Conservation (phyloP, 176 grass and related monocot genomes). For the Zoysia pacifica region DNA sequence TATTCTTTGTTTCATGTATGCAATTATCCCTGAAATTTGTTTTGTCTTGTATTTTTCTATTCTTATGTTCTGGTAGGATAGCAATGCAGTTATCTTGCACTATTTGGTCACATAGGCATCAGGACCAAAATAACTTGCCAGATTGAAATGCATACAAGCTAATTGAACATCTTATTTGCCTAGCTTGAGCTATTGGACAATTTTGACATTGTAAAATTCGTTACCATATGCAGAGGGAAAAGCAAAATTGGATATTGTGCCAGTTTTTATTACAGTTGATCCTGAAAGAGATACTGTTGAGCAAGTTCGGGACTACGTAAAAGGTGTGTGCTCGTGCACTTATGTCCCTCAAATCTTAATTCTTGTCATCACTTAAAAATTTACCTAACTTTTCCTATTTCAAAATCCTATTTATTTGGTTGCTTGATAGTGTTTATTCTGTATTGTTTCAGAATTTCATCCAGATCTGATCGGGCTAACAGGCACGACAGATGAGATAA, state of each 20-base stretch:
- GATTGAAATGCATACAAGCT: not conserved
- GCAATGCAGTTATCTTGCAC: not conserved
- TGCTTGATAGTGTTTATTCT: constrained; percentile 9
- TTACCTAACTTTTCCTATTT: constrained; percentile 1
- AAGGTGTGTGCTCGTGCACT: constrained; percentile 44
- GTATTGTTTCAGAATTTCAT: constrained; percentile 49
- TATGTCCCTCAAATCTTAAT: constrained; percentile 13
- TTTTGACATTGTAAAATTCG: constrained; percentile 11
- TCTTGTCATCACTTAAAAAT: not conserved
- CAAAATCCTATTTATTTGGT: constrained; percentile 4
- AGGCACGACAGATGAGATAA: constrained; percentile 66
- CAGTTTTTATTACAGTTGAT: constrained; percentile 92
- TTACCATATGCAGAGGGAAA: constrained; percentile 61
- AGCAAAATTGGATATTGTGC: constrained; percentile 74
- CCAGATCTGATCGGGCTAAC: constrained; percentile 82
- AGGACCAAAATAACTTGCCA: not conserved
- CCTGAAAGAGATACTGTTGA: constrained; percentile 95
- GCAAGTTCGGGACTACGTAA: constrained; percentile 80
- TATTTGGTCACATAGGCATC: not conserved
- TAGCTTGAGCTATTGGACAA: not conserved
- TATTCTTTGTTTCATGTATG: not conserved
- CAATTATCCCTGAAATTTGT: not conserved
- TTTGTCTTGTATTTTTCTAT: not conserved
- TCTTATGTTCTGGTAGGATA: not conserved
- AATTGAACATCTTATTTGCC: not conserved